Conservation (phyloP, 495 filamentous ascomycete genomes). For the Poronia punctata region DNA sequence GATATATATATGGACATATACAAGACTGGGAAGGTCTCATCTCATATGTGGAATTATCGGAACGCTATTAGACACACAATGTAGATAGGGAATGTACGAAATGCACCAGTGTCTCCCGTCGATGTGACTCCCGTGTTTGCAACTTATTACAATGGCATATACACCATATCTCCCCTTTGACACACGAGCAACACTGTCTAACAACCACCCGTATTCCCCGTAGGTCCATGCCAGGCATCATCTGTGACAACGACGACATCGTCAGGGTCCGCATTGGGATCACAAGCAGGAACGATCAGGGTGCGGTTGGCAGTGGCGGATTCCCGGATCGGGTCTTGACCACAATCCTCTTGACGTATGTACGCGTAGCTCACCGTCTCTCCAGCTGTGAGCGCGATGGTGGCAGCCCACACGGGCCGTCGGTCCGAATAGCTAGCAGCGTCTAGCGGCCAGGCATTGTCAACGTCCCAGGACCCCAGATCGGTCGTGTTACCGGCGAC, state of each 20-base stretch:
- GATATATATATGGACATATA: too few species aligned
- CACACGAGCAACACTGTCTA: slow-evolving; percentile 6
- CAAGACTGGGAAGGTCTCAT: too few species aligned
- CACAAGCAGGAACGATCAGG: slow-evolving; percentile 28
- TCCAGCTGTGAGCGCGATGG: slow-evolving; percentile 21
- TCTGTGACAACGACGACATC: slow-evolving; percentile 19
- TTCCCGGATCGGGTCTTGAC: slow-evolving; percentile 32
- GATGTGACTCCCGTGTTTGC: too few species aligned
- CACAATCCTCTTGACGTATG: slow-evolving; percentile 34
- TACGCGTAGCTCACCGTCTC: slow-evolving; percentile 29
- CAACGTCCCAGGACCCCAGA: slow-evolving; percentile 22
- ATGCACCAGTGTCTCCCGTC: too few species aligned
- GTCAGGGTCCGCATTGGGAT: slow-evolving; percentile 10
- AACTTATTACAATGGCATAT: too few species aligned
- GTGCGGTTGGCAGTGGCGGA: slow-evolving; percentile 21
- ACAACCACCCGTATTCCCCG: slow-evolving; percentile 17
- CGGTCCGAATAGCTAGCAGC: slow-evolving; percentile 15
- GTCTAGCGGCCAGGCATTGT: slow-evolving; percentile 15
- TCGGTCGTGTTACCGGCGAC: slow-evolving; percentile 30
- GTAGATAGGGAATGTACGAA: too few species aligned
- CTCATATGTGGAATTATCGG: too few species aligned
- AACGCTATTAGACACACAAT: too few species aligned
- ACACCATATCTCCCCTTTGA: too few species aligned
- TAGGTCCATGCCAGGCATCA: slow-evolving; percentile 30
- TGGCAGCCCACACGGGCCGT: slow-evolving; percentile 28